Base-by-base conservation (phyloP, 306 rosid species). In the Begonia peltatifolia region DNA sequence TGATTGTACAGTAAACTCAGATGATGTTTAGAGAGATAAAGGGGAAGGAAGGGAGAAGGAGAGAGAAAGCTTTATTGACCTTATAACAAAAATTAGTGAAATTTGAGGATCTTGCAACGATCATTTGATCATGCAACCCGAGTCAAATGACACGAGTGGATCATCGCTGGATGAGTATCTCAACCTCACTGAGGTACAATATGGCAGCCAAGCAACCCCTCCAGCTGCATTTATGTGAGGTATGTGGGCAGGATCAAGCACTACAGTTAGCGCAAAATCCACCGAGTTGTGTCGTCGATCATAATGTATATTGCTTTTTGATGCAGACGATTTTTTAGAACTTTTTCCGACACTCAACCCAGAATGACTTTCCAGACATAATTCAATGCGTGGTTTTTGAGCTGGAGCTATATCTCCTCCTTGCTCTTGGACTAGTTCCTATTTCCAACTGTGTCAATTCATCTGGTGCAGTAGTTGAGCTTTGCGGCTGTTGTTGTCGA, bases 121-220 rank as follows among this genome's bases (percentile, higher is more conserved):
- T 17, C 18, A 17, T 17, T 17, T 17, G 18, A 17, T 17, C 18
- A 1, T 17, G 18, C 18, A 17, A 17, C 18, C 18, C 18, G 18
- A 17, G 18, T 17, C 23, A 25, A 86, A 90, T 30, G 87, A 75
- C 11, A 86, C 94, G 48, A 50, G 74, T 12, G 73, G 70, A 62
- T 38, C 83, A 65, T 90, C 99, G 0, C 88, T 80, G 56, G 86
- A 92, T 10, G 84, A 83, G 72, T 83, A 86, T 62, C 81, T 83
- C 75, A 92, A 73, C 69, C 78, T 83, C 52, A 92, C 94, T 0
- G 99, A 92, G 51, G 86, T 87, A 66, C 99, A 92, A 63, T 90
- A 92, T 9, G 94, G 99, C 78, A 92, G 69, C 99, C 99, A 92
- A 14, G 99, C 96, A 53, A 94, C 99, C 20, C 96, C 99, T 3